phyloP scores from a whole-genome alignment of 129 eudicot species.

The Flaveria brownii region DNA sequence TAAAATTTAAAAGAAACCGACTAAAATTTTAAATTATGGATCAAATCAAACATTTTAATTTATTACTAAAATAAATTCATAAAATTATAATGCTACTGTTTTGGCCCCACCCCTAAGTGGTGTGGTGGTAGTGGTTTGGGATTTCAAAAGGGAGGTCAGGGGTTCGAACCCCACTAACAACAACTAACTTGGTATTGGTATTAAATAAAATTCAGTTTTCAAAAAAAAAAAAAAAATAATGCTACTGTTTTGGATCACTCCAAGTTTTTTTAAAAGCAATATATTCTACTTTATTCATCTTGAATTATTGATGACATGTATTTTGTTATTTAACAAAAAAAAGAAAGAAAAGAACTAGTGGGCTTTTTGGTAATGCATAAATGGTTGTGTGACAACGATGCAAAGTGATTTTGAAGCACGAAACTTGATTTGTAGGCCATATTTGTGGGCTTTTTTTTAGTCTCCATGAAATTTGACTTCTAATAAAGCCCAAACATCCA shows the following conservation, averaged over 20 bases:
- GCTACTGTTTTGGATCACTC: slow-evolving; percentile 35
- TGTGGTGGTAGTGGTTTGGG: too few relatives aligned
- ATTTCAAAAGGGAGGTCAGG: too few relatives aligned
- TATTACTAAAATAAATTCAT: not conserved
- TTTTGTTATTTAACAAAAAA: not conserved
- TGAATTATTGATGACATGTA: slow-evolving; percentile 35
- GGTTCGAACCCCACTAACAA: too few relatives aligned
- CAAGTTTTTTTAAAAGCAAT: slow-evolving; percentile 18
- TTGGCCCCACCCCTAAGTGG: too few relatives aligned
- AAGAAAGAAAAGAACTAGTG: slow-evolving; percentile 14
- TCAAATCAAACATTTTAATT: not conserved
- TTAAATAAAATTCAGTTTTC: too few relatives aligned
- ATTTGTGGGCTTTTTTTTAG: slow-evolving; percentile 25
- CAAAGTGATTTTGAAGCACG: slow-evolving; percentile 33
- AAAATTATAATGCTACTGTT: slow-evolving; percentile 24
- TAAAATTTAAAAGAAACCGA: too few relatives aligned
- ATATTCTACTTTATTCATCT: slow-evolving; percentile 25
- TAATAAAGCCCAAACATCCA: slow-evolving; percentile 26
- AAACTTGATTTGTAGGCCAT: slow-evolving; percentile 34
- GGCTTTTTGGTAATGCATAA: slow-evolving; percentile 27
- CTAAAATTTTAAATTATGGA: not conserved
- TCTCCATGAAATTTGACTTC: slow-evolving; percentile 21
- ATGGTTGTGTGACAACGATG: slow-evolving; percentile 37
- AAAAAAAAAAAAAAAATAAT: too few relatives aligned
- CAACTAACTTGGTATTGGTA: too few relatives aligned